phyloP scores from a whole-genome alignment of 306 rosid species.

The Begonia masoniana region DNA sequence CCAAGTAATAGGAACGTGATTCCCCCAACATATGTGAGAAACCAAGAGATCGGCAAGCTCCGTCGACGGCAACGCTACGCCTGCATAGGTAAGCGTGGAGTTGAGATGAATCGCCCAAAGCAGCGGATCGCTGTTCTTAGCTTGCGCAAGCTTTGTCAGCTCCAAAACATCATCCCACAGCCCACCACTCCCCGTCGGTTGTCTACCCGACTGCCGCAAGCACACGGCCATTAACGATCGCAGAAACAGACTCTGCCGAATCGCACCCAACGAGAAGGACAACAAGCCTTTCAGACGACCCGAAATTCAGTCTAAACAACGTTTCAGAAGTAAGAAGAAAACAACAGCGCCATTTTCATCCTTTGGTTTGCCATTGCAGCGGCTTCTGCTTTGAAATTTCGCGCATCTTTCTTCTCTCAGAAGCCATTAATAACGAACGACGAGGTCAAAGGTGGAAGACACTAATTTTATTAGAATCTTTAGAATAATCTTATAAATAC shows the following conservation, averaged over 20 bases:
- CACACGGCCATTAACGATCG: constrained; percentile 23
- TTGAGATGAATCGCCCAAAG: constrained; percentile 46
- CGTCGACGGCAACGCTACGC: constrained; percentile 49
- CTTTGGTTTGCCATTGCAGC: too few relatives aligned
- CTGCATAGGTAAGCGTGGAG: constrained; percentile 31
- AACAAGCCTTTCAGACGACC: too few relatives aligned
- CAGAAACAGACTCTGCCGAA: neutral
- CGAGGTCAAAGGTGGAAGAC: too few relatives aligned
- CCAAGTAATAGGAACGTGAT: constrained; percentile 64
- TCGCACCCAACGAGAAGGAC: neutral
- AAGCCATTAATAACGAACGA: too few relatives aligned
- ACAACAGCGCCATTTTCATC: too few relatives aligned
- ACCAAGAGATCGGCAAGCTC: constrained; percentile 69
- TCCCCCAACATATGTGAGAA: constrained; percentile 64
- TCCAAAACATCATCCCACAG: constrained; percentile 47
- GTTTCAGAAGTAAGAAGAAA: too few relatives aligned
- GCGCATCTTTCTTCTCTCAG: too few relatives aligned
- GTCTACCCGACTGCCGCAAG: constrained; percentile 12
- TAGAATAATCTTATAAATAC: too few relatives aligned
- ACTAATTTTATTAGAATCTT: too few relatives aligned
- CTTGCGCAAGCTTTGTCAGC: constrained; percentile 48
- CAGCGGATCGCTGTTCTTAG: constrained; percentile 42
- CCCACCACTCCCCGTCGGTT: constrained; percentile 3
- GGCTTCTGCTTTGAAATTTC: too few relatives aligned
- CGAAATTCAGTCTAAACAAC: too few relatives aligned